A percentile compares a stretch with the other conserved stretches of the same genome.
Evolutionary conservation across 768 basidiomycete species (phyloP).

Genomic region (Strobilomyces echinocephalus): DNA sequence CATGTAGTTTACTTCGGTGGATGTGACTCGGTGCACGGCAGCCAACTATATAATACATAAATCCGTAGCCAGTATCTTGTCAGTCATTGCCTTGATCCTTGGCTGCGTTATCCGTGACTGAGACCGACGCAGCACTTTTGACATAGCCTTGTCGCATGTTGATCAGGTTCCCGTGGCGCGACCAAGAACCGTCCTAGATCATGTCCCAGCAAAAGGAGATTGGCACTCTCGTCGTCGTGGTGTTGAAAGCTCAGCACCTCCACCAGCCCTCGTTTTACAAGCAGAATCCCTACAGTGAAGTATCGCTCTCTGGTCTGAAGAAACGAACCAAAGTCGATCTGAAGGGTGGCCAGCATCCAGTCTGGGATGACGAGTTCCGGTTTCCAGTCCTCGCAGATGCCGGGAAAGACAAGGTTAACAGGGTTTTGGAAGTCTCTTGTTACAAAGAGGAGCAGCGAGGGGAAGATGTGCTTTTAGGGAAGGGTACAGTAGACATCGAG

Average conservation of each 20-base stretch:
- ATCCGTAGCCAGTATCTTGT: too few relatives aligned
- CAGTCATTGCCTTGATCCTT: too few relatives aligned
- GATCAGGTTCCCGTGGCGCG: not conserved
- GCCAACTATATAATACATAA: too few relatives aligned
- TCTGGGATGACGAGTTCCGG: constrained; percentile 88
- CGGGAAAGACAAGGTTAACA: constrained; percentile 41
- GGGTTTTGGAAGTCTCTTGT: constrained; percentile 69
- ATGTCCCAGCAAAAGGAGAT: constrained; percentile 44
- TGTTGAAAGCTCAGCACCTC: constrained; percentile 81
- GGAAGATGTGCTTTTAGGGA: constrained; percentile 72
- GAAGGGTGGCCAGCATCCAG: constrained; percentile 89
- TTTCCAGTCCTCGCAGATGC: constrained; percentile 64
- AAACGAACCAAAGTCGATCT: constrained; percentile 70
- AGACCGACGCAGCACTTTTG: not conserved
- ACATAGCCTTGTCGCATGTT: not conserved
- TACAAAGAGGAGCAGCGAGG: constrained; percentile 72
- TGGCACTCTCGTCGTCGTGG: constrained; percentile 80
- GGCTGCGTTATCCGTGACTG: too few relatives aligned
- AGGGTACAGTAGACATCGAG: constrained; percentile 67
- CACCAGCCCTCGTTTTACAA: constrained; percentile 87
- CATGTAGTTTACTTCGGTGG: too few relatives aligned
- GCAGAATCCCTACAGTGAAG: constrained; percentile 81
- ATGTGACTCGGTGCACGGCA: too few relatives aligned
- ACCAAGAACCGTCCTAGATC: not conserved
- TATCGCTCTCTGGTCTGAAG: constrained; percentile 52